Conservation (phyloP, 2,329 filamentous ascomycete genomes). For the Diaporthe citri region DNA sequence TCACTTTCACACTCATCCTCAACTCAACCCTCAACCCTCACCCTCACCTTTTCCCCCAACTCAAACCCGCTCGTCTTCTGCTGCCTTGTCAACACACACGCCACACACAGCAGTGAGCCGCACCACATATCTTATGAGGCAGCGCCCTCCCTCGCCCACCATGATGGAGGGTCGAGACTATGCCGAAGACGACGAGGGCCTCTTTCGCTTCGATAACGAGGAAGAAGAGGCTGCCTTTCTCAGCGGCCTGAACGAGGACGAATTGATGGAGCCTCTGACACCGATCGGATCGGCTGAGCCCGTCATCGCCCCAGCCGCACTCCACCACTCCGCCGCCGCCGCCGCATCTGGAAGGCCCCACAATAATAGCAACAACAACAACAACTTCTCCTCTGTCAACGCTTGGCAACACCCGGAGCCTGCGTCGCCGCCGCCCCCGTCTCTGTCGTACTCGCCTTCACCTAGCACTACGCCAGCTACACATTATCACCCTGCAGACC, state of each 20-base stretch:
- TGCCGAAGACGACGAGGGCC: slow-evolving; percentile 33
- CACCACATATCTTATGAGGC: slow-evolving; percentile 24
- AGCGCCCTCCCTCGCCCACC: slow-evolving; percentile 12
- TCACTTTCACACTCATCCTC: neutral
- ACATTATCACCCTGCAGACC: slow-evolving; percentile 32
- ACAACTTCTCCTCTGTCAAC: slow-evolving; percentile 33
- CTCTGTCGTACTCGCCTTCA: slow-evolving; percentile 38
- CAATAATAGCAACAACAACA: slow-evolving; percentile 1
- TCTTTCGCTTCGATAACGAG: slow-evolving; percentile 38
- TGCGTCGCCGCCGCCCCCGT: slow-evolving; percentile 35
- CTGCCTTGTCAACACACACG: neutral
- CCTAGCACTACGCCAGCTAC: slow-evolving; percentile 26
- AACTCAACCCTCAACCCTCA: too few relatives aligned
- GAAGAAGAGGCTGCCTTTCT: slow-evolving; percentile 35
- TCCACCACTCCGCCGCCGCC: slow-evolving; percentile 11
- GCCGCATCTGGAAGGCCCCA: slow-evolving; percentile 34
- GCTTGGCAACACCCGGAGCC: slow-evolving; percentile 35
- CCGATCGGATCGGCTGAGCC: slow-evolving; percentile 34
- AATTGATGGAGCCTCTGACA: slow-evolving; percentile 33
- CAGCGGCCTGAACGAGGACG: slow-evolving; percentile 27
- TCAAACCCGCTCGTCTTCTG: neutral
- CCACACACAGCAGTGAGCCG: neutral
- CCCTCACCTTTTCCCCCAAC: neutral
- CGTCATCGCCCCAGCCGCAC: slow-evolving; percentile 21
- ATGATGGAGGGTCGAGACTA: slow-evolving; percentile 39